Base-by-base conservation (phyloP, 2,329 filamentous ascomycete genomes). In the Didymella segeticola region DNA sequence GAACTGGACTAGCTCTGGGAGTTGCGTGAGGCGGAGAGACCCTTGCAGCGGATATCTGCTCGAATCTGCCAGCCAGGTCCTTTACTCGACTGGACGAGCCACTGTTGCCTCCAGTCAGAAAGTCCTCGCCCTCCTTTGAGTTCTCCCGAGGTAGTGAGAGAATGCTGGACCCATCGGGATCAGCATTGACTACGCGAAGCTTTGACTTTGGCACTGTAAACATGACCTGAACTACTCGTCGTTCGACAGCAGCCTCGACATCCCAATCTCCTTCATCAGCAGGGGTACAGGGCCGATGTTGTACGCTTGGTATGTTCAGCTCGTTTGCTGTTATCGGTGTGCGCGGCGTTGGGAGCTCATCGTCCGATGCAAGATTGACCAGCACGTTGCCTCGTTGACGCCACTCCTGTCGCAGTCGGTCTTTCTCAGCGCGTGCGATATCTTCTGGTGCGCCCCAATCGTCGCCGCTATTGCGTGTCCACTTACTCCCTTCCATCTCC, bases 201-300 rank as follows among this genome's bases (percentile, higher is more conserved):
- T 86, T 86, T 74, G 93, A 89, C 72, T 89, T 91, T 2, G 95
- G 93, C 56, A 97, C 91, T 0, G 93, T 97, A 74, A 96, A 98
- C 85, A 96, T 95, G 69, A 83, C 77, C 49, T 80, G 80, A n/a
- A 82, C 78, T 4, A 80, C 78, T 5, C 80, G 63, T 19, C 75
- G 70, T 43, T 76, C 74, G 1, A 76, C 79, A 4, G 78, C 80
- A 11, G 75, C 73, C 60, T 82, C 80, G 1, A 82, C 77, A 46
- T 82, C 79, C 80, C 80, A 82, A 39, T 82, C 79, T 7, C 75
- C 75, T 45, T 80, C 78, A 47, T 73, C 70, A 2, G 66, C 67
- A 9, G 71, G 70, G 2, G 70, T 73, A 25, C 53, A 53, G 1
- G 74, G 58, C 34, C 69, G 12, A 36, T 69, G 57, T 2, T 59